Evolutionary conservation across 768 basidiomycete genomes (phyloP).

Genomic region (Lepiota venenata): DNA sequence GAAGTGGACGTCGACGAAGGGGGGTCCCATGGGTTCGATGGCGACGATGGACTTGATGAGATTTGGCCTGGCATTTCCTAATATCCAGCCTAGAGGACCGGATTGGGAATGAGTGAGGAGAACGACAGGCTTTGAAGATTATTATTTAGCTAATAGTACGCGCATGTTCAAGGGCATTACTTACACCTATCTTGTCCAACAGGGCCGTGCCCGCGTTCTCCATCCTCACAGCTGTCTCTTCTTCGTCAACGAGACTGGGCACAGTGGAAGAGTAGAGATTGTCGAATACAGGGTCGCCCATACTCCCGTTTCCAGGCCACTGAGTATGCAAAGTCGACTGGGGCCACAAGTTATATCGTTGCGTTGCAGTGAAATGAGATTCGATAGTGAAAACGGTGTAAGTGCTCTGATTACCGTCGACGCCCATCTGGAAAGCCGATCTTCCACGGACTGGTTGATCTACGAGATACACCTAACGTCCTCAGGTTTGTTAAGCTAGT

Average conservation of each 20-base stretch:
- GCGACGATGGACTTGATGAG: conserved; percentile 45
- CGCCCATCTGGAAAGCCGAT: conserved; percentile 36
- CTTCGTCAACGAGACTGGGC: conserved; percentile 32
- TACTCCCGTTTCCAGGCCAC: conserved; percentile 48
- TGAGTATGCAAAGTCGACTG: conserved; percentile 44
- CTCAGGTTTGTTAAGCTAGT: not conserved
- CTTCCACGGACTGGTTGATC: conserved; percentile 46
- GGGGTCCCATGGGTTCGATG: conserved; percentile 48
- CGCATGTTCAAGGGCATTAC: conserved; percentile 15
- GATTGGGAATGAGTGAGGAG: conserved; percentile 52
- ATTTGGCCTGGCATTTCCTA: conserved; percentile 43
- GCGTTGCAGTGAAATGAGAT: conserved; percentile 41
- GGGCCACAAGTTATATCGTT: conserved; percentile 39
- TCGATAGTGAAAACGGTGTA: conserved; percentile 30
- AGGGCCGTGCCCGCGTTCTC: conserved; percentile 36
- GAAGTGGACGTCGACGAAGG: conserved; percentile 39
- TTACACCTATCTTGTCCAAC: conserved; percentile 46
- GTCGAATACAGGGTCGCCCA: conserved; percentile 42
- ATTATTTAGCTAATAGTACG: not conserved
- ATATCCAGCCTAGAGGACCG: conserved; percentile 45
- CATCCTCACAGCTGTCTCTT: conserved; percentile 35
- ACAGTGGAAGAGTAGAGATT: conserved; percentile 42
- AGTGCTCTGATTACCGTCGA: conserved; percentile 32
- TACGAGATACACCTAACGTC: conserved; percentile 36
- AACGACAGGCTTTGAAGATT: conserved; percentile 34